Evolutionary conservation across 2,329 filamentous ascomycete species (phyloP), one percentile per base, ranked within the genome.

Genomic region (Ophiostoma piceae): DNA sequence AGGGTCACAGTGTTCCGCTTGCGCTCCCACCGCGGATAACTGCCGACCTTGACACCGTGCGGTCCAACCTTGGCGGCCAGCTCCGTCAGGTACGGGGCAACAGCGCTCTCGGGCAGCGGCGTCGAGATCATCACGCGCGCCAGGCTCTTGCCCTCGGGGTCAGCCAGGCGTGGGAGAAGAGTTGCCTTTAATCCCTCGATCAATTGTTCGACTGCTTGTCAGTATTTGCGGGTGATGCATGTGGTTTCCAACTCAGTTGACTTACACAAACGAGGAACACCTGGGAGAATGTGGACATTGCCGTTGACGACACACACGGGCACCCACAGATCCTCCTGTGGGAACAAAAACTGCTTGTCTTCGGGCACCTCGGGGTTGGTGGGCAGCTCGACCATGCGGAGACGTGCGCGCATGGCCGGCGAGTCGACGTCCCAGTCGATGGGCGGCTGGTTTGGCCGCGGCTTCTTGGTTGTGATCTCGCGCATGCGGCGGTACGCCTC

Each of bases 11-110:
- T 95, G 79, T 98, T 98, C 73, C 84, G 84, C 76, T 88, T 87
- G 83, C 92, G 94, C 5, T 91, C 92, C 93, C 94, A 97, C 69
- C 92, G 84, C 47, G 95, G 95, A 79, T 99, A 98, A 79, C 92
- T 96, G 66, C 95, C 95, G 19, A 98, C 92, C 81, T 98, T 98
- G 76, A 98, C 85, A 2, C 92, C 93, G 76, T 86, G 88, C 0
- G 87, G 82, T 77, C 88, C 90, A 29, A 94, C 90, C 78, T 87
- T 87, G 37, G 82, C 85, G 4, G 94, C 92, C 72, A 98, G 81
- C 73, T 92, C 85, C 0, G 92, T 94, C 76, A 99, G 82, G 77
- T 92, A 97, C 22, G 84, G 86, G 14, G 95, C 94, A 41, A 97
- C 88, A 22, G 85, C 86, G 79, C 93, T 97, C 83, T 99, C 95